phyloP scores from a whole-genome alignment of 2,329 filamentous ascomycete species.

The Cyclaneusma minus region DNA sequence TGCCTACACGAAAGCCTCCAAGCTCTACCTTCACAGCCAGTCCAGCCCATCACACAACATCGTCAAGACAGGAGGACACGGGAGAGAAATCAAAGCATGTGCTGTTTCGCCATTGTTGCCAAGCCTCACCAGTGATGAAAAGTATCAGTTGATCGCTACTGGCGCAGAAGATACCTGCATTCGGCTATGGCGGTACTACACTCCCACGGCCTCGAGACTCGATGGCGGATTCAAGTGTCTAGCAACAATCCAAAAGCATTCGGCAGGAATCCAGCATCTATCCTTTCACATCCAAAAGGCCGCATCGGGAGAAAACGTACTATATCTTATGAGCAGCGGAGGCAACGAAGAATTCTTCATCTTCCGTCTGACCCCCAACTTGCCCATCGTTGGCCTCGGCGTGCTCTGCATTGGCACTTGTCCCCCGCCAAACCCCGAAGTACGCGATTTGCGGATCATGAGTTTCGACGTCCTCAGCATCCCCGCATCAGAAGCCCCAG shows the following conservation, averaged over 20 bases:
- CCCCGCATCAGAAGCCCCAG: constrained; percentile 11
- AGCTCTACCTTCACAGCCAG: constrained; percentile 28
- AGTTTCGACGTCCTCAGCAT: constrained; percentile 47
- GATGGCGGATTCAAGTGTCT: constrained; percentile 26
- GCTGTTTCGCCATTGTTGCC: no score
- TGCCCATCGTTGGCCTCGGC: constrained; percentile 31
- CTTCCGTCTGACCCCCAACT: constrained; percentile 52
- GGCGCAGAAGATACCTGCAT: constrained; percentile 61
- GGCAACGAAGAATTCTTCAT: constrained; percentile 82
- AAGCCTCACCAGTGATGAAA: no score
- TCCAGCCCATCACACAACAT: constrained; percentile 24
- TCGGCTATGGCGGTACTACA: constrained; percentile 53
- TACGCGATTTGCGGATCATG: constrained; percentile 61
- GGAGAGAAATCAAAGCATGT: constrained; percentile 64
- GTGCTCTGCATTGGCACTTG: constrained; percentile 41
- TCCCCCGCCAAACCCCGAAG: constrained; percentile 30
- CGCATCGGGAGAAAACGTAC: constrained; percentile 30
- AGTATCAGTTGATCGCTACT: constrained; percentile 38
- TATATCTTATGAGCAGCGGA: constrained; percentile 69
- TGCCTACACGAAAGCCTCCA: constrained; percentile 58
- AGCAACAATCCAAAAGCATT: constrained; percentile 60
- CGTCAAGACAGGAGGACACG: constrained; percentile 61
- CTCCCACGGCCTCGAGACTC: no score
- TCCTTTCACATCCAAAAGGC: constrained; percentile 58
- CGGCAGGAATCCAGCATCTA: constrained; percentile 57